A percentile compares a stretch with the other conserved stretches of the same genome.
Conservation (phyloP, 176 grass and related monocot genomes). For the Ampelocalamus luodianensis region DNA sequence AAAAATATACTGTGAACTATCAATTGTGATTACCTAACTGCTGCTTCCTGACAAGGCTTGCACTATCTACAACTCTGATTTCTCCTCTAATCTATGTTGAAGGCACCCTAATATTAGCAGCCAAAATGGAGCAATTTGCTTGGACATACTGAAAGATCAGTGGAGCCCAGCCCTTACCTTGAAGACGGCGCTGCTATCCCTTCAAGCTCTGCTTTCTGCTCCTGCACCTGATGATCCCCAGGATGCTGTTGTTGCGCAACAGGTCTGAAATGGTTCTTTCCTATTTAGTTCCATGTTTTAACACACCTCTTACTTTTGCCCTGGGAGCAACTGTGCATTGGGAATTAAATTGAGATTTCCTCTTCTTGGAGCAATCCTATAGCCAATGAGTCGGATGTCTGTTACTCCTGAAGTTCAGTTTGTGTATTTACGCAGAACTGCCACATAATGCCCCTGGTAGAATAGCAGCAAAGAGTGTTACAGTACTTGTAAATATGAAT, state of each 20-base stretch:
- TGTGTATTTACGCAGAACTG: background rate
- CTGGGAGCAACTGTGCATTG: background rate
- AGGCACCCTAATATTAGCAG: constrained; percentile 99
- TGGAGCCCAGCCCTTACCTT: constrained; percentile 98
- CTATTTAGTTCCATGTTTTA: constrained; percentile 20
- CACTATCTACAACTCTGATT: background rate
- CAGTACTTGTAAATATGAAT: background rate
- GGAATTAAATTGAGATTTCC: background rate
- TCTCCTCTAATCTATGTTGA: constrained; percentile 50
- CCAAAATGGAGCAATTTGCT: constrained; percentile 98
- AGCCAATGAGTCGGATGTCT: background rate
- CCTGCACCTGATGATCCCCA: constrained; percentile 97
- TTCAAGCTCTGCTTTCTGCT: constrained; percentile 91
- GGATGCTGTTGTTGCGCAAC: constrained; percentile 96
- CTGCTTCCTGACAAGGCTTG: background rate
- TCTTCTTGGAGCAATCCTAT: background rate
- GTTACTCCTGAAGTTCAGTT: background rate
- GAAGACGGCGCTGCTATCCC: constrained; percentile 89
- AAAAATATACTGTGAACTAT: background rate
- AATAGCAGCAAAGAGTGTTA: constrained; percentile 20
- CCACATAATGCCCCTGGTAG: background rate
- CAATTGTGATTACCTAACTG: background rate
- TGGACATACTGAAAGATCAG: constrained; percentile 99
- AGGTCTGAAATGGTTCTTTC: constrained; percentile 55
- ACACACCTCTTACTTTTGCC: background rate